phyloP scores from a whole-genome alignment of 2,329 filamentous ascomycete species.

The Bipolaris gigantea region DNA sequence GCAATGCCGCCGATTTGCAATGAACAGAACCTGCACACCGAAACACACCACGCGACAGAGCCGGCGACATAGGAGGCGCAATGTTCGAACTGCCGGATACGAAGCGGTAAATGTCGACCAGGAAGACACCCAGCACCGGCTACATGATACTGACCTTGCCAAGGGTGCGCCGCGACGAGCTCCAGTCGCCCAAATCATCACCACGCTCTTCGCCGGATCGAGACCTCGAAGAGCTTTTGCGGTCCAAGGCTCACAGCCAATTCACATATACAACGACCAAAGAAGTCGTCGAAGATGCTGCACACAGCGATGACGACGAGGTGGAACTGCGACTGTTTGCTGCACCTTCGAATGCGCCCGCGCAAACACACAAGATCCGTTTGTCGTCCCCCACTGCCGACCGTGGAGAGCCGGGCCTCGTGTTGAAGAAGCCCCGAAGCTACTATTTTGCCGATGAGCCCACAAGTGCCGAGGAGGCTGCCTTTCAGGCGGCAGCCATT shows the following conservation, averaged over 20 bases:
- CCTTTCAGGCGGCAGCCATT: constrained; percentile 32
- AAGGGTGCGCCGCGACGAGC: constrained; percentile 42
- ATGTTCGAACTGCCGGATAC: constrained; percentile 31
- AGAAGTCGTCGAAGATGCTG: constrained; percentile 3
- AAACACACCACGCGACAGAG: background rate
- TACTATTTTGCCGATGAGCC: constrained; percentile 42
- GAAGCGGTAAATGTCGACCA: constrained; percentile 25
- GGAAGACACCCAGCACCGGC: background rate
- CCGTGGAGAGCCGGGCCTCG: constrained; percentile 30
- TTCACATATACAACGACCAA: constrained; percentile 29
- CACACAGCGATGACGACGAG: constrained; percentile 32
- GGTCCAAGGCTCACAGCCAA: constrained; percentile 26
- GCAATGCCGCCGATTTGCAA: constrained; percentile 7
- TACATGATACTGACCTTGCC: constrained; percentile 12
- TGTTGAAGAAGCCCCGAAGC: constrained; percentile 34
- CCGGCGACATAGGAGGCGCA: constrained; percentile 1
- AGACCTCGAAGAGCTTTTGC: constrained; percentile 35
- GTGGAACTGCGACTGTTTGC: constrained; percentile 42
- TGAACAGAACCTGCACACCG: constrained; percentile 2
- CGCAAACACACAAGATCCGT: constrained; percentile 35
- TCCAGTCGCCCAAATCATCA: constrained; percentile 39
- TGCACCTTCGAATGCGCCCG: constrained; percentile 23
- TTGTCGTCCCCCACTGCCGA: constrained; percentile 35
- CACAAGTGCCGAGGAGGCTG: constrained; percentile 25
- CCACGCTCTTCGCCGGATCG: constrained; percentile 42